Evolutionary conservation across 768 basidiomycete species (phyloP), one percentile per base, ranked within the genome.

Genomic region (Psilocybe azurescens): DNA sequence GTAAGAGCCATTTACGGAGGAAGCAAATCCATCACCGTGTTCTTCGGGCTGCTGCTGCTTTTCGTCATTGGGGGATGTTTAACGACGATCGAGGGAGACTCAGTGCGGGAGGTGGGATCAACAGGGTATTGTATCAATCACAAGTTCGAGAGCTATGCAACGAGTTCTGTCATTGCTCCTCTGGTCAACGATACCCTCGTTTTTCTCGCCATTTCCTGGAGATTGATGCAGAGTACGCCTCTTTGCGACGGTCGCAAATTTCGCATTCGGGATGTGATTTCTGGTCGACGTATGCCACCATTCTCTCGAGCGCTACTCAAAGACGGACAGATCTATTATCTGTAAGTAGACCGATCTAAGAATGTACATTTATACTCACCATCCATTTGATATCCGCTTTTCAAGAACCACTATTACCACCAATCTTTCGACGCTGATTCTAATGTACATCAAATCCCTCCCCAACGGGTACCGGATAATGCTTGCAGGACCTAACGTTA

Each of bases 41-140:
- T 68, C 16, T 75, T 75, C 61, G 64, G 59, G 41, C 44, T 67
- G 14, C 62, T 74, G 9, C 75, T 72, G 73, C 62, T 76, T 8
- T 52, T 55, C 1, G 68, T 70, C 30, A 18, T 74, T 14, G 73
- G 60, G 9, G 61, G 59, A 1, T 61, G 70, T 20, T 5, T 74
- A 10, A 65, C 71, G 3, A 61, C 69, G 5, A 68, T 69, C 0
- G 53, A 71, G 24, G 69, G 64, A 44, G 58, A 67, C 1, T n/a
- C 38, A n/a, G 67, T 54, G 0, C 36, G 48, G 6, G 16, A 59
- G 51, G 59, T 73, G 9, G 70, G 67, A 2, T 56, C 66, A 1
- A 68, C 70, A 1, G n/a, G 61, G 2, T 63, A 66, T 39, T 57
- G 56, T 30, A 4, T 57, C 46, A 28, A 32, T 48, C 16, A 20